Base-by-base conservation (phyloP, 495 filamentous ascomycete genomes). In the Hypoxylon subgilvum region DNA sequence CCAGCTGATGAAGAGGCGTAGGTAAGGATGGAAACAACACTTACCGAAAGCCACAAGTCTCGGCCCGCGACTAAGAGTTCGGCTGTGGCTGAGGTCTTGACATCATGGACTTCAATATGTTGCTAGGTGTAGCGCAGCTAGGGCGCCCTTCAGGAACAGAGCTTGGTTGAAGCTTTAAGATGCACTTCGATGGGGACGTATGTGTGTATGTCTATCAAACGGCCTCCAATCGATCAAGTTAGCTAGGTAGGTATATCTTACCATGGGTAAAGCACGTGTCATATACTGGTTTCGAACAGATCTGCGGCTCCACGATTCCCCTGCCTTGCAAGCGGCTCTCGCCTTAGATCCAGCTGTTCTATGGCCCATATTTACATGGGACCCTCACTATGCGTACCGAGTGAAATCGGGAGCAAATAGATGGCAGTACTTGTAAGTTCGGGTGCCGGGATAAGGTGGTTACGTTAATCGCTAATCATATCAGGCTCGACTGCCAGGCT, bases 221-320 rank as follows among this genome's bases (percentile, higher is more conserved):
- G n/a, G n/a, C n/a, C n/a, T n/a, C n/a, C n/a, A n/a, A n/a, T n/a
- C n/a, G n/a, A n/a, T n/a, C n/a, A n/a, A n/a, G n/a, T n/a, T n/a
- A n/a, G n/a, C n/a, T n/a, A n/a, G n/a, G n/a, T n/a, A n/a, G n/a
- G n/a, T n/a, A n/a, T n/a, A 9, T 23, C 43, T 46, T 42, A 46
- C 22, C 47, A 73, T 72, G 72, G 46, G 60, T 3, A 73, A 76
- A 48, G 74, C 80, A 27, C 74, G 85, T 36, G 86, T 89, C 2
- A 76, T 90, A n/a, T 89, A 87, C 67, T 89, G 87, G 87, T 88
- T 88, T 56, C 80, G 87, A 46, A 89, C 87, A 8, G 87, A 90
- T 66, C 75, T 90, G 7, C 82, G 87, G 13, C 78, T 89, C 2
- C 87, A 90, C 63, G 87, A 90, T 64, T 88, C 85, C 3, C 86